These are phyloP conservation scores for Blastocystis sp. DNA, from an alignment of 352 stramenopile species.

Conservation along the genomic window DNA sequence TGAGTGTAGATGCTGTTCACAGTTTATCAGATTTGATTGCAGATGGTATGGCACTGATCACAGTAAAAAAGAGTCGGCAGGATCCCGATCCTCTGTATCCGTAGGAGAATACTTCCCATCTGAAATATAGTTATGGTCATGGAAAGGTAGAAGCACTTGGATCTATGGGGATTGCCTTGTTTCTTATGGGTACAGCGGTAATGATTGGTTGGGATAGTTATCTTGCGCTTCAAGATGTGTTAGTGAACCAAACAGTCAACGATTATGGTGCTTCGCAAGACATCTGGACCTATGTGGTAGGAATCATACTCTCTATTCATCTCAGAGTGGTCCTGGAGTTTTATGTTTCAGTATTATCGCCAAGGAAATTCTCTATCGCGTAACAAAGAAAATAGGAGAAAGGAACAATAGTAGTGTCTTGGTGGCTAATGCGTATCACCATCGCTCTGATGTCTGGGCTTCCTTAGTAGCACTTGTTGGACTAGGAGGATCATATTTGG, in stretches of 20 bases:
- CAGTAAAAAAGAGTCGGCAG: slow-evolving; percentile 34
- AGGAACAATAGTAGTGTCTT: slow-evolving; percentile 21
- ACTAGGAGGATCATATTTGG: slow-evolving; percentile 17
- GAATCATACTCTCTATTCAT: not conserved
- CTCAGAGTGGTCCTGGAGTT: slow-evolving; percentile 38
- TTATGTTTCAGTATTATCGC: not conserved
- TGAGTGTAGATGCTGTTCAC: slow-evolving; percentile 6
- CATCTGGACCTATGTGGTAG: not conserved
- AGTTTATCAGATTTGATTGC: slow-evolving; percentile 38
- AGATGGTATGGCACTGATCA: slow-evolving; percentile 16
- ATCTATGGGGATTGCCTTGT: slow-evolving; percentile 24
- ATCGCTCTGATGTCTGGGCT: slow-evolving; percentile 39
- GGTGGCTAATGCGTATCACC: slow-evolving; percentile 47
- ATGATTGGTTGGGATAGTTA: slow-evolving; percentile 39
- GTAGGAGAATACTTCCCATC: not conserved
- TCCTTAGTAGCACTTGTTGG: slow-evolving; percentile 28
- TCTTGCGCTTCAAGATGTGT: not conserved
- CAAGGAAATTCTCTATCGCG: slow-evolving; percentile 34
- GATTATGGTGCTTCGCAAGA: slow-evolving; percentile 1
- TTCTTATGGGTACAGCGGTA: slow-evolving; percentile 1
- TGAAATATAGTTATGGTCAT: slow-evolving; percentile 24
- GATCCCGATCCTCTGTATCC: slow-evolving; percentile 11
- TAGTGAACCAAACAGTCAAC: slow-evolving; percentile 10
- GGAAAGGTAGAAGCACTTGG: slow-evolving; percentile 39
- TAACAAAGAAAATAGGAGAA: slow-evolving; percentile 57